phyloP scores from a whole-genome alignment of 139 green algal species.

The Spirogloea muscicola region DNA sequence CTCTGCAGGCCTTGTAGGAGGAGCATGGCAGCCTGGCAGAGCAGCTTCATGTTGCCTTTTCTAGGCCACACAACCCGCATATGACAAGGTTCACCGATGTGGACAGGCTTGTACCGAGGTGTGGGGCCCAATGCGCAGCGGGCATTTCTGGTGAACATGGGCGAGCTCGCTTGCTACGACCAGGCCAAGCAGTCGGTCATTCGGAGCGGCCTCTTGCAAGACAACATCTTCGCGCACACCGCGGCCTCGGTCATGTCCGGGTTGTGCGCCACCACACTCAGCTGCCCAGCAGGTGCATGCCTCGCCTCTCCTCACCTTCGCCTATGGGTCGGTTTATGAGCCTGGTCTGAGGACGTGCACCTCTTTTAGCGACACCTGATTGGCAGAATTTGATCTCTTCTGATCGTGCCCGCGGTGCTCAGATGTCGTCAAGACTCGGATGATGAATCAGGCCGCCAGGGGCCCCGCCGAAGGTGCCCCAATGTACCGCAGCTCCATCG shows the following conservation, averaged over 20 bases:
- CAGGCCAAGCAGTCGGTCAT: constrained; percentile 5
- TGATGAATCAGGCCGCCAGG: constrained; percentile 60
- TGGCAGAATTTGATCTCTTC: too few relatives aligned
- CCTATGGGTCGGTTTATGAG: too few relatives aligned
- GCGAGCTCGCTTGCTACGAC: constrained; percentile 68
- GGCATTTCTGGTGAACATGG: constrained; percentile 68
- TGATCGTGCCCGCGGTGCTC: too few relatives aligned
- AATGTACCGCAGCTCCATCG: constrained; percentile 52
- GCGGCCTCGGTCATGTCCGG: constrained; percentile 50
- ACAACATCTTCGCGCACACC: constrained; percentile 47
- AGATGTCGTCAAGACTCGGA: constrained; percentile 70
- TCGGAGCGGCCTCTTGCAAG: neutral
- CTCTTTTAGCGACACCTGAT: too few relatives aligned
- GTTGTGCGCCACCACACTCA: constrained; percentile 43
- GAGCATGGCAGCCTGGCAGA: too few relatives aligned
- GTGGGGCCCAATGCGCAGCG: constrained; percentile 60
- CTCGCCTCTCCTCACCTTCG: too few relatives aligned
- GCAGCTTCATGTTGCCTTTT: too few relatives aligned
- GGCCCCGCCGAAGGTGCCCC: neutral
- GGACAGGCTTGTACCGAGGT: constrained; percentile 65
- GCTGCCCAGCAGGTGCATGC: constrained; percentile 49
- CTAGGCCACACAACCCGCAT: too few relatives aligned
- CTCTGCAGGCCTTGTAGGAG: too few relatives aligned
- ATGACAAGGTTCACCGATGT: too few relatives aligned
- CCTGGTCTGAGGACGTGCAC: too few relatives aligned